Evolutionary conservation across 129 eudicot species (phyloP), one percentile per base, ranked within the genome.

Genomic region (Dittrichia graveolens): DNA sequence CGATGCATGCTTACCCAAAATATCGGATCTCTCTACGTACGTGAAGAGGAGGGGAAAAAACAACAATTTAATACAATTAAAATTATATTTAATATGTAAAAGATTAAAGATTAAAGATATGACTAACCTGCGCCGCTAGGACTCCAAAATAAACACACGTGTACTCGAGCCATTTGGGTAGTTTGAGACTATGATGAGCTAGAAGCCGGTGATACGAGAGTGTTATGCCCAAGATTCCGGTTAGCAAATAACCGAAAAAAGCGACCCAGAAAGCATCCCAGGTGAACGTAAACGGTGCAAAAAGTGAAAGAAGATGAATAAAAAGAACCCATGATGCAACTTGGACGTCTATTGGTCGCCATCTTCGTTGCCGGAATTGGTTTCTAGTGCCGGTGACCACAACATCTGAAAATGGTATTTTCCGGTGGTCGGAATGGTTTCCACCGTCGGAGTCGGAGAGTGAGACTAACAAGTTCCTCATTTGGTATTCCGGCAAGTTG

Each of bases 1-100:
- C 89, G 82, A 65, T 81, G 89, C 69, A 79, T 64, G 64, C 89
- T 85, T 61, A 85, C 89, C 89, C 89, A 85, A 48, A 69, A 77
- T 69, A 85, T 81, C 79, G 89, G 89, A 85, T 75, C 82, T 52
- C 86, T 77, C 89, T 85, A 47, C 48, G n/a, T n/a, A n/a, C n/a
- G n/a, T n/a, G n/a, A n/a, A n/a, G n/a, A n/a, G n/a, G n/a, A n/a
- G n/a, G n/a, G n/a, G n/a, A n/a, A n/a, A n/a, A 38, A 56, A 53
- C 5, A 37, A 7, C 50, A 56, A 15, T 55, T 39, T 67, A 76
- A 68, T 16, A 8, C 24, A 9, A 39, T 9, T 39, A 42, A 31
- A 15, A 24, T 5, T 3, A 56, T 24, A 19, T 0, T 13, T n/a
- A 2, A 12, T 4, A 3, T 5, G 9, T 8, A 0, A n/a, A 0